A percentile compares a stretch with the other conserved stretches of the same genome.
These are phyloP conservation scores for Colletotrichum cordylinicola DNA, from an alignment of 2,329 filamentous ascomycete genomes.

Conservation along the genomic window DNA sequence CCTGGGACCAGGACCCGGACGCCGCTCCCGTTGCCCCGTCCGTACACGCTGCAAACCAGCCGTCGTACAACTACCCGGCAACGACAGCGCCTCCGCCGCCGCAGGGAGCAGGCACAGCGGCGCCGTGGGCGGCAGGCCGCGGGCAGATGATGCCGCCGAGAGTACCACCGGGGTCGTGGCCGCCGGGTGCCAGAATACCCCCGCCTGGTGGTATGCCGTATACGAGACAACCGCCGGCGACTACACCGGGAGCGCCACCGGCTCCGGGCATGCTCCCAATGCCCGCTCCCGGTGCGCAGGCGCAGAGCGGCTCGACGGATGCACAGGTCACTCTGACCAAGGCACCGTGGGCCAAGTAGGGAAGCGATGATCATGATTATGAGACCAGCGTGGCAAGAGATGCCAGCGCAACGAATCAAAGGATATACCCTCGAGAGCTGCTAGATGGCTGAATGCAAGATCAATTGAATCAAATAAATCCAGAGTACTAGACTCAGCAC, in stretches of 20 bases:
- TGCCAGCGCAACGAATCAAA: not conserved
- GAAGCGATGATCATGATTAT: not conserved
- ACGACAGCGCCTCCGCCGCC: slow-evolving; percentile 30
- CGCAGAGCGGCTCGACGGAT: slow-evolving; percentile 34
- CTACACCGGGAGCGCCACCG: not conserved
- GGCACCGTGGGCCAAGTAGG: slow-evolving; percentile 51
- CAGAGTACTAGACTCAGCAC: not conserved
- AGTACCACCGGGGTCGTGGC: slow-evolving; percentile 46
- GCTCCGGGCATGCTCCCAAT: slow-evolving; percentile 19
- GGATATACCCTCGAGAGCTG: not conserved
- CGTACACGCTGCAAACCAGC: slow-evolving; percentile 64
- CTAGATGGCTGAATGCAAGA: not conserved
- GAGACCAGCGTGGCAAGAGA: too few species aligned
- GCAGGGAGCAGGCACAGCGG: slow-evolving; percentile 38
- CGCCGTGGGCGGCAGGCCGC: slow-evolving; percentile 47
- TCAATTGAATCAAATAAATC: not conserved
- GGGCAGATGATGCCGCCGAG: slow-evolving; percentile 29
- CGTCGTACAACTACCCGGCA: slow-evolving; percentile 31
- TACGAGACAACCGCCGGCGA: slow-evolving; percentile 36
- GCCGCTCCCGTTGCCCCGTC: slow-evolving; percentile 55
- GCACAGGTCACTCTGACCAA: slow-evolving; percentile 48
- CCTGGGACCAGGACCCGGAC: slow-evolving; percentile 73
- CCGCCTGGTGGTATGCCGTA: slow-evolving; percentile 42
- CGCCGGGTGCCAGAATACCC: slow-evolving; percentile 41
- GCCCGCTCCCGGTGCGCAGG: slow-evolving; percentile 18